Base-by-base conservation (phyloP, 1,284 basidiomycete species). In the Exobasidium cylindrosporum region DNA sequence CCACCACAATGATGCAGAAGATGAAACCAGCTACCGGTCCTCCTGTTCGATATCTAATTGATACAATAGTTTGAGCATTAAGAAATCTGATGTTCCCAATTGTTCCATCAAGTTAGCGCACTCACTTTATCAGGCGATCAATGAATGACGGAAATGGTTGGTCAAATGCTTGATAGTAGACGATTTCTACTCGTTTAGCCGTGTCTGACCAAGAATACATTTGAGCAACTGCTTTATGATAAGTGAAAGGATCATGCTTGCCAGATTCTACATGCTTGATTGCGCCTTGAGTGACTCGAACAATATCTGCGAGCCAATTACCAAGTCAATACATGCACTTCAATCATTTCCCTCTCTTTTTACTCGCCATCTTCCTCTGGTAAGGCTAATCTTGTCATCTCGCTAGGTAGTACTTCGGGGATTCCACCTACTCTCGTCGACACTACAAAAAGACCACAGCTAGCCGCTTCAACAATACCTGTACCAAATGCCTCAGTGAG, bases 401-500 rank as follows among this genome's bases (percentile, higher is more conserved):
- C 89, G 53, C 87, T 83, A 0, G 96, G 96, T 21, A 99, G 83
- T 60, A 97, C 89, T 81, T 99, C 96, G 0, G 96, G 93, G 0
- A 97, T 89, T 1, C 96, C 95, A 0, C 96, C 95, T 0, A 99
- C 95, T 32, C 88, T 86, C 0, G 95, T 98, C 17, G 89, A 89
- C 35, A 98, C 96, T 43, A 97, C 90, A 74, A 96, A 95, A 7
- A 98, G 83, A 0, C 96, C 96, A 0, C 91, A 87, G 69, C 90
- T 94, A 0, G 96, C 96, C 0, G 96, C 96, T 83, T 99, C 96
- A 54, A 98, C 85, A 68, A 96, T 92, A 6, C 90, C 89, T 67
- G 95, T 98, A 0, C 96, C 95, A 73, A 99, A 99, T 0, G 96
- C 87, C 80, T 99, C 95, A 0, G 95, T 99, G 23, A 99, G 84